Evolutionary conservation across 176 grass and related monocot genomes (phyloP), one percentile per base, ranked within the genome.

Genomic region (Themeda triandra): DNA sequence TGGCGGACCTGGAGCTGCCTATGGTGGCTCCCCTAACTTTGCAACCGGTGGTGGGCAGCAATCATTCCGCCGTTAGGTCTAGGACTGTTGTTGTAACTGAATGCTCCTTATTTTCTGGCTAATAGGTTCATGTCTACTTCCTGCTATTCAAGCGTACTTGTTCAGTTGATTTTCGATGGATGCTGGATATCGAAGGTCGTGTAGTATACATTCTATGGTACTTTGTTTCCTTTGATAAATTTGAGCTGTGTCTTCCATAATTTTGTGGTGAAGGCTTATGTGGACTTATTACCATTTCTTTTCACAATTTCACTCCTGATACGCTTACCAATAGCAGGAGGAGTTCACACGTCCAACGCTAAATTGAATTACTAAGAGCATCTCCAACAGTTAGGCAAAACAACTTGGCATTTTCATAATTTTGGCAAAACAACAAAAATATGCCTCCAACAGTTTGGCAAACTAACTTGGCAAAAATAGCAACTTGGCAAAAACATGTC

Each of bases 1-100:
- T 15, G 80, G 89, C 3, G 80, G 89, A 51, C 75, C 84, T 79
- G 89, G 84, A 62, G 89, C 73, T 8, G 19, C 73, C 6, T 83
- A 86, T 23, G 81, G 68, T 25, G 78, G 13, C 10, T 80, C 39
- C 6, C 44, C 65, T 32, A 32, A 31, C 74, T 88, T 79, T 13
- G 54, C 66, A 10, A 24, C 86, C 7, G 87, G 75, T 6, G 40
- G 63, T 14, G 63, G 14, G 25, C 88, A 79, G 59, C 88, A 73
- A 29, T 12, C 88, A 6, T 83, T 83, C 74, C 88, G 41, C 31
- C 84, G 28, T 49, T 90, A 75, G 65, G 74, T 19, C 6, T 14
- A 76, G 21, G 25, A 25, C 13, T 23, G 17, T 65, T 73, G 66
- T 74, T 86, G 79, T 73, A 79, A 10, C 80, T 83, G 74, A 72